Evolutionary conservation across 306 rosid genomes (phyloP), one percentile per base, ranked within the genome.

Genomic region (Fragaria ananassa): DNA sequence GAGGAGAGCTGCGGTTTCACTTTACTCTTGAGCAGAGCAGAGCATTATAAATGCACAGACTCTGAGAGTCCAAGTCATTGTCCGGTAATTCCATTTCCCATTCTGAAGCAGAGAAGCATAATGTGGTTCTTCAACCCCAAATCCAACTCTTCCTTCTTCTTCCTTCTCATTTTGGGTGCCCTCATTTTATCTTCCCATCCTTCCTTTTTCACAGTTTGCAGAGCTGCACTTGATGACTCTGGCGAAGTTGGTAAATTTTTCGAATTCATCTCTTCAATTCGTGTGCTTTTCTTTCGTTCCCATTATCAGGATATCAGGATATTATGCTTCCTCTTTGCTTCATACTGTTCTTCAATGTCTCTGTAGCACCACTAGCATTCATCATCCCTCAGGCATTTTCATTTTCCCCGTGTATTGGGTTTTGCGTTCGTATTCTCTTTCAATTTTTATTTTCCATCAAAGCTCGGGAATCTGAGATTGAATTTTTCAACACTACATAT

Each of bases 201-300:
- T 29, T 47, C 76, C 65, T 68, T 57, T 69, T 70, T 84, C 79
- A 8, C 70, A 45, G 29, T 78, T 72, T 79, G 84, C 82, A 54
- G 66, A 75, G 89, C 90, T 4, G 76, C 51, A 39, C 53, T 39
- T 70, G 11, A 78, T 25, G 77, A 79, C 2, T 37, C 87, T 51
- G 83, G 81, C 57, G 85, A 85, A 88, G 79, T 47, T 51, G 91
- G 98, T 93, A 85, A 85, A 12, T 12, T 46, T 74, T 9, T 39
- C n/a, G 11, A 35, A 37, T 49, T 41, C 77, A 27, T 70, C 81
- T 73, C 19, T 47, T 51, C 37, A 17, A 8, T 19, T 2, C 1
- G 4, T 27, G 75, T 31, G 29, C 0, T n/a, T n/a, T 34, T 29
- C 53, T 6, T 37, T 68, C 37, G 10, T 25, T 10, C 44, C 10